These are phyloP conservation scores for Yamadazyma aaseri DNA, from an alignment of 1,139 yeast genomes.

Conservation along the genomic window DNA sequence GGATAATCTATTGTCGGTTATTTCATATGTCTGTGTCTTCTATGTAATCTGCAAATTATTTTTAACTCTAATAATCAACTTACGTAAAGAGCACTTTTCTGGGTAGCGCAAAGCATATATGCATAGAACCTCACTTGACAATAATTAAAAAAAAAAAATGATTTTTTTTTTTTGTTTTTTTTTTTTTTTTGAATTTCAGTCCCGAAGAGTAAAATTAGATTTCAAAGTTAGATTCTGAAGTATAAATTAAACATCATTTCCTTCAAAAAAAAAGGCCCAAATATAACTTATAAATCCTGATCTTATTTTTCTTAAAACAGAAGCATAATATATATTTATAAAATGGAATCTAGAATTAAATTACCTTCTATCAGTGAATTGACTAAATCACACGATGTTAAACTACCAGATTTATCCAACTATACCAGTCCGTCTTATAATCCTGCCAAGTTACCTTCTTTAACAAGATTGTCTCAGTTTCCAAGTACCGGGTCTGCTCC, in stretches of 20 bases:
- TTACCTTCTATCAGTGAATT: slow-evolving; percentile 39
- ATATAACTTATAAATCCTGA: too few species aligned
- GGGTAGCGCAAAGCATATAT: slow-evolving; percentile 2
- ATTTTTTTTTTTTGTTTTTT: slow-evolving; percentile 1
- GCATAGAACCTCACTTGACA: too few species aligned
- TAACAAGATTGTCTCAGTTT: slow-evolving; percentile 8
- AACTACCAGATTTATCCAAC: slow-evolving; percentile 12
- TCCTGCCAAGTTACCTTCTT: slow-evolving; percentile 8
- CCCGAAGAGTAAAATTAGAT: too few species aligned
- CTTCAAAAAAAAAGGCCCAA: too few species aligned
- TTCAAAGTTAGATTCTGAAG: too few species aligned
- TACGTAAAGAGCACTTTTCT: not conserved
- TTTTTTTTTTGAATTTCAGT: not conserved
- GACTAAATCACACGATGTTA: slow-evolving; percentile 18
- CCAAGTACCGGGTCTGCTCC: slow-evolving; percentile 4
- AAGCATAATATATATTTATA: too few species aligned
- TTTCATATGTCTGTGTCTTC: too few species aligned
- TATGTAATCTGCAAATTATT: slow-evolving; percentile 2
- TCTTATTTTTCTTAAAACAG: too few species aligned
- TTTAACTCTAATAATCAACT: not conserved
- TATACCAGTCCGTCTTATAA: slow-evolving; percentile 4
- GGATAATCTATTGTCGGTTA: too few species aligned
- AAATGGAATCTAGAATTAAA: slow-evolving; percentile 18
- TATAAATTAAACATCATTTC: too few species aligned
- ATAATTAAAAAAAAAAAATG: not conserved